A percentile compares a stretch with the other conserved stretches of the same genome.
These are phyloP conservation scores for Lavandula angustifolia DNA, from an alignment of 257 asterid genomes.

Conservation along the genomic window DNA sequence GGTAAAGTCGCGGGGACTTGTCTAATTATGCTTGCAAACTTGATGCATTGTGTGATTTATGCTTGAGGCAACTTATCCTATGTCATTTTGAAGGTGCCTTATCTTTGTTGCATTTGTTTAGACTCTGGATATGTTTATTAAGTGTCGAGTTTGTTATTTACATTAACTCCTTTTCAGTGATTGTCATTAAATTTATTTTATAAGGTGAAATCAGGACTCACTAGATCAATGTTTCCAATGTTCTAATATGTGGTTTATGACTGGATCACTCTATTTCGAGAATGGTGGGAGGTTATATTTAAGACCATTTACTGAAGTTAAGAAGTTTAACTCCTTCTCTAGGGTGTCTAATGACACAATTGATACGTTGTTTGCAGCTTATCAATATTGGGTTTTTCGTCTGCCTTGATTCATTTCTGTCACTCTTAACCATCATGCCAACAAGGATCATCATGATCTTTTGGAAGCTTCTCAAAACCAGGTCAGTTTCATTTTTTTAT, in stretches of 20 bases:
- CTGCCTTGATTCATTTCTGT: conserved; percentile 91
- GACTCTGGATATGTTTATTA: conserved; percentile 12
- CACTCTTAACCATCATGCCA: conserved; percentile 95
- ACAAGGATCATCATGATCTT: conserved; percentile 60
- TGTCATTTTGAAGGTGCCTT: conserved; percentile 19
- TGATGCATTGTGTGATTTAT: no score
- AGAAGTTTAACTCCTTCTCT: conserved; percentile 24
- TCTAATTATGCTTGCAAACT: conserved; percentile 23
- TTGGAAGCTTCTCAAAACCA: conserved; percentile 71
- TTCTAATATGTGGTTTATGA: conserved; percentile 5
- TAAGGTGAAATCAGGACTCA: conserved; percentile 9
- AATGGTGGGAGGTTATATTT: background rate
- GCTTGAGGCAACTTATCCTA: conserved; percentile 17
- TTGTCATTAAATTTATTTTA: conserved; percentile 13
- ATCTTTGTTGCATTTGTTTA: conserved; percentile 19
- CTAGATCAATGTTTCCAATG: conserved; percentile 1
- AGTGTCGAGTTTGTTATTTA: conserved; percentile 4
- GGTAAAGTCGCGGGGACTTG: conserved; percentile 53
- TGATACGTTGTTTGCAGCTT: conserved; percentile 61
- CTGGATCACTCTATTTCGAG: conserved; percentile 9
- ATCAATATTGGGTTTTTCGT: conserved; percentile 84
- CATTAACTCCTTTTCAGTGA: no score
- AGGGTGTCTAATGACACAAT: conserved; percentile 20
- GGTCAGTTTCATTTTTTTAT: conserved; percentile 51
- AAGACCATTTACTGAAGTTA: conserved; percentile 13